A percentile compares a stretch with the other conserved stretches of the same genome.
Evolutionary conservation across 257 asterid genomes (phyloP).

Genomic region (Lithospermum erythrorhizon): DNA sequence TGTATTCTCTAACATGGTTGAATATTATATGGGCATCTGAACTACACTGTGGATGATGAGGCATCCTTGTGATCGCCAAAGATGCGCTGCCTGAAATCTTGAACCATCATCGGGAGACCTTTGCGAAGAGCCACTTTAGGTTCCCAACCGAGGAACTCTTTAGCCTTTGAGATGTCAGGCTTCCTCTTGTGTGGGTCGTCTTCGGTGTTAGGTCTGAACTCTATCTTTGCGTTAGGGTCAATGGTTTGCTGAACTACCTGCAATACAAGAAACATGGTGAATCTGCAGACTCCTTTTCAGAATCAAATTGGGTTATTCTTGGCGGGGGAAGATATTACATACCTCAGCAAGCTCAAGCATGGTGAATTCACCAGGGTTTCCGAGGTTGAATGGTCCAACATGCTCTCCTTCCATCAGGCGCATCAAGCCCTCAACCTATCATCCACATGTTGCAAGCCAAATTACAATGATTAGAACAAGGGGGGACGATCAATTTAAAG

Average conservation of each 20-base stretch:
- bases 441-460: not conserved
- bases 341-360: constrained; percentile 73
- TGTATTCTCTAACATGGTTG: not conserved
- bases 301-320: not conserved
- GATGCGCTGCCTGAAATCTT: constrained; percentile 3
- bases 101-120: not conserved
- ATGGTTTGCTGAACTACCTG: constrained; percentile 1
- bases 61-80: constrained; percentile 2
- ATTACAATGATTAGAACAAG: not conserved
- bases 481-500: not conserved
- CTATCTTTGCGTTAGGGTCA: not conserved
- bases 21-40: not conserved
- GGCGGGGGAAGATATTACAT: not conserved
- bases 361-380: constrained; percentile 64
- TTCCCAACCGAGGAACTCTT: constrained; percentile 2
- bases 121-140: constrained; percentile 2
- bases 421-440: constrained; percentile 54
- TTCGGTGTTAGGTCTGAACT: constrained; percentile 3
- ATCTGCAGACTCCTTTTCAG: not conserved
- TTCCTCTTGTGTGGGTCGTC: constrained; percentile 5
- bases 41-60: not conserved
- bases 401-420: constrained; percentile 70
- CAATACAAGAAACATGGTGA: not conserved
- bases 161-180: constrained; percentile 2
- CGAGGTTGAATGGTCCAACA: constrained; percentile 59